These are phyloP conservation scores for Gynostemma pentaphyllum DNA, from an alignment of 306 rosid genomes.

Conservation along the genomic window DNA sequence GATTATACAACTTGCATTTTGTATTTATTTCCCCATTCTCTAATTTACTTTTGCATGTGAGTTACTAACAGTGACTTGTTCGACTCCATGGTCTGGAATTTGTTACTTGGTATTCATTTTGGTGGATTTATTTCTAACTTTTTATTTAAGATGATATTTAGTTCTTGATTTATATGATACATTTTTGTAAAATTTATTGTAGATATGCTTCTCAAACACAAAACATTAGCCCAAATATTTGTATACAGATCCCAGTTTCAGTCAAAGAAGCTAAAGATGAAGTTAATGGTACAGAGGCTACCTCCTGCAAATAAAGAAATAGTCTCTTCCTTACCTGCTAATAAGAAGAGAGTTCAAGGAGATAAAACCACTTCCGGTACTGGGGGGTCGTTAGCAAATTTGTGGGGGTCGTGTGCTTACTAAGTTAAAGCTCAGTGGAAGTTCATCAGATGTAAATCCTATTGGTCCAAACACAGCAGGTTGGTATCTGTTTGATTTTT, in stretches of 20 bases:
- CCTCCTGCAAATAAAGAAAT: constrained; percentile 39
- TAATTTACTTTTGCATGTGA: no score
- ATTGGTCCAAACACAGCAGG: constrained; percentile 35
- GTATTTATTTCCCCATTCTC: no score
- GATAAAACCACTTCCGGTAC: constrained; percentile 46
- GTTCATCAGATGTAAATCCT: constrained; percentile 27
- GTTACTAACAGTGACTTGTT: no score
- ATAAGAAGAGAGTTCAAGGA: constrained; percentile 48
- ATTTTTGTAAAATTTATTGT: no score
- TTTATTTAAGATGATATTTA: no score
- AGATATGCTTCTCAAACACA: no score
- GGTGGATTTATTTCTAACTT: no score
- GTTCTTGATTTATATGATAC: no score
- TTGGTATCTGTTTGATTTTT: constrained; percentile 25
- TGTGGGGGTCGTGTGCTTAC: constrained; percentile 74
- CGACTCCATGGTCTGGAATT: no score
- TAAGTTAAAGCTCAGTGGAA: constrained; percentile 43
- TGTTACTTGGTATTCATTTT: no score
- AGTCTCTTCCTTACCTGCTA: constrained; percentile 37
- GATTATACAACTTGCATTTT: no score
- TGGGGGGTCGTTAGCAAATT: constrained; percentile 66
- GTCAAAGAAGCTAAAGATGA: constrained; percentile 57
- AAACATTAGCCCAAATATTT: constrained; percentile 29
- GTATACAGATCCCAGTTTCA: constrained; percentile 27
- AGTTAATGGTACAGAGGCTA: constrained; percentile 29